Evolutionary conservation across 2,329 filamentous ascomycete species (phyloP).

Genomic region (Aspergillus sp.): DNA sequence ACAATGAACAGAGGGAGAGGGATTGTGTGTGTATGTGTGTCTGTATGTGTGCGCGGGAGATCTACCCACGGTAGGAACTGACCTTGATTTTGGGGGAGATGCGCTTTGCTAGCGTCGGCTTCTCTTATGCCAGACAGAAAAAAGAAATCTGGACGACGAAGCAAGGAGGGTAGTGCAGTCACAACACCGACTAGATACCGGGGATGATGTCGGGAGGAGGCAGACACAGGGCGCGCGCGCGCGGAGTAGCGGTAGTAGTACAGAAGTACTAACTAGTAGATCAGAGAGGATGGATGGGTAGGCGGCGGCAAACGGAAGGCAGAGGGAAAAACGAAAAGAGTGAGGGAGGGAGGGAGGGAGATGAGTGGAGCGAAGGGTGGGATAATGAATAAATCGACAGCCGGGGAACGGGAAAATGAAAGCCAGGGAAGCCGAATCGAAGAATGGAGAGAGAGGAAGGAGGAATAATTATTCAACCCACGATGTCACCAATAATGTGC

Average conservation of each 20-base stretch:
- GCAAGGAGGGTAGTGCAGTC: not conserved
- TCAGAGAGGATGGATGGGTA: not conserved
- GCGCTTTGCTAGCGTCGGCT: not conserved
- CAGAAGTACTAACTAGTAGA: not conserved
- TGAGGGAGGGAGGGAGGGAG: slow-evolving; percentile 4
- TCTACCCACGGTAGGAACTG: slow-evolving; percentile 2
- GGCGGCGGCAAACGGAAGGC: slow-evolving; percentile 7
- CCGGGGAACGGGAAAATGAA: slow-evolving; percentile 6
- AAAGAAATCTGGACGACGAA: not conserved
- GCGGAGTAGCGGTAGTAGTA: no score
- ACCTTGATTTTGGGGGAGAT: not conserved
- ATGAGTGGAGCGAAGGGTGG: not conserved
- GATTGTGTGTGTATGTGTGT: not conserved
- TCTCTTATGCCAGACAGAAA: not conserved
- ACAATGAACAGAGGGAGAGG: not conserved
- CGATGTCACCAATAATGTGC: slow-evolving; percentile 6
- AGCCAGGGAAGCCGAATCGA: slow-evolving; percentile 2
- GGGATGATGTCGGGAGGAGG: not conserved
- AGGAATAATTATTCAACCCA: slow-evolving; percentile 1
- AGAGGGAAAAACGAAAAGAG: slow-evolving; percentile 6
- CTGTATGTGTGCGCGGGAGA: not conserved
- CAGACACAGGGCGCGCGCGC: no score
- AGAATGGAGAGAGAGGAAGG: slow-evolving; percentile 7
- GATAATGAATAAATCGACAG: slow-evolving; percentile 1
- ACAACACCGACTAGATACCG: not conserved